Base-by-base conservation (phyloP, 768 basidiomycete genomes). In the Suillus subalutaceus region DNA sequence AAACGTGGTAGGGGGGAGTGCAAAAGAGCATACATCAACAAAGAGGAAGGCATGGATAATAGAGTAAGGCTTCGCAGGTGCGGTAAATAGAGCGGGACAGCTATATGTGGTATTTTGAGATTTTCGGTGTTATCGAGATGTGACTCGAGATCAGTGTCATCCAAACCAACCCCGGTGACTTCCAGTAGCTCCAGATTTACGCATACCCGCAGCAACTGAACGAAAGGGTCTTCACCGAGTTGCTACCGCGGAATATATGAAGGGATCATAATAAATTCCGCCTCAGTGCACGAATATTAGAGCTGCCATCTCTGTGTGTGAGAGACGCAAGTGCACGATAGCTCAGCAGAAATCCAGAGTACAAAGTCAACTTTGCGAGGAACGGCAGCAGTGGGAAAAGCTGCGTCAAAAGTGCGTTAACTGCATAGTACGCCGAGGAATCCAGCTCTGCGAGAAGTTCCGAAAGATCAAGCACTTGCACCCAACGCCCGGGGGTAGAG, bases 401-500 rank as follows among this genome's bases (percentile, higher is more conserved):
- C 37, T 76, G 77, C 15, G 86, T 86, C 37, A 94, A 82, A 44
- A 90, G 77, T 12, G 85, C 83, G 75, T 94, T 93, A 10, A 90
- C 74, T 23, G 73, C 71, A 59, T 90, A 81, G 32, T 83, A 79
- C 62, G 89, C 83, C 44, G 64, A 70, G 10, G 81, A 76, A 68
- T 82, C 79, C 32, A 84, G 79, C 56, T 72, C 73, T 70, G 79
- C 81, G 53, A 74, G 69, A 41, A 92, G 70, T 26, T 78, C 75
- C 6, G 91, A 88, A 7, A 97, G 78, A 75, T 97, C 90, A 30
- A 97, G 81, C 12, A 74, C 76, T 66, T 89, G 90, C 1, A 97
- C 87, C 91, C 93, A 96, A 73, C 95, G 84, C 37, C 95, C 95
- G 2, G 95, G 95, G 0, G 90, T 85, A 5, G 94, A 96, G 72